Base-by-base conservation (phyloP, 2,329 filamentous ascomycete genomes). In the Aspergillus glaucus region DNA sequence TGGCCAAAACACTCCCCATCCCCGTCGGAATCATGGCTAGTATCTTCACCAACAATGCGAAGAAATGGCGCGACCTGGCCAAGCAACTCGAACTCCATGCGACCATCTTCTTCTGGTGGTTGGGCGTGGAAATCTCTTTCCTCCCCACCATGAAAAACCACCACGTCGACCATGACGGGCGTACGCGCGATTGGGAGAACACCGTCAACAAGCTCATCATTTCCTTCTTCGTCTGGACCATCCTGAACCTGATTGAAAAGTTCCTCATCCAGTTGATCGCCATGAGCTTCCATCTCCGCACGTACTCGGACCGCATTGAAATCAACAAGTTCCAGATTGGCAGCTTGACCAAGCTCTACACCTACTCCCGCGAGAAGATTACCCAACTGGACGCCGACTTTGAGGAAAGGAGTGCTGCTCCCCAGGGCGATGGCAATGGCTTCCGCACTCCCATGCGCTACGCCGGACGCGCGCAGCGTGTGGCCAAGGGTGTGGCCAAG, bases 241-340 rank as follows among this genome's bases (percentile, higher is more conserved):
- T 83, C 2, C 75, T 96, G 53, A 96, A 97, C 68, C 86, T 93
- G 51, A 76, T 86, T 46, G 91, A 96, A 68, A 97, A 96, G 75
- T 87, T 96, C 51, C 80, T 95, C 57, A 95, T 96, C 48, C 91
- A 96, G 63, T 85, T 95, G 71, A 95, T 97, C 57, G 91, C 92
- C 28, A 91, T 91, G 50, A 90, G 86, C 53, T 97, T 97, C 69
- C 92, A 97, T 66, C 76, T 88, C 50, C 81, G 92, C 41, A 96
- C 92, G 0, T 97, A 97, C 62, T 84, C 88, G 21, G 88, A 92
- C 58, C 79, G 92, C 14, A 96, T 96, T 59, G 88, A 93, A 53
- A 79, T 92, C 67, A 95, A 95, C 75, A 95, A 95, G 65, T 89
- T 91, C 55, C 87, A 94, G 62, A 90, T 95, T 50, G 82, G 78